A percentile compares a stretch with the other conserved stretches of the same genome.
These are phyloP conservation scores for Stellera chamaejasme DNA, from an alignment of 345 rosid genomes.

Conservation along the genomic window DNA sequence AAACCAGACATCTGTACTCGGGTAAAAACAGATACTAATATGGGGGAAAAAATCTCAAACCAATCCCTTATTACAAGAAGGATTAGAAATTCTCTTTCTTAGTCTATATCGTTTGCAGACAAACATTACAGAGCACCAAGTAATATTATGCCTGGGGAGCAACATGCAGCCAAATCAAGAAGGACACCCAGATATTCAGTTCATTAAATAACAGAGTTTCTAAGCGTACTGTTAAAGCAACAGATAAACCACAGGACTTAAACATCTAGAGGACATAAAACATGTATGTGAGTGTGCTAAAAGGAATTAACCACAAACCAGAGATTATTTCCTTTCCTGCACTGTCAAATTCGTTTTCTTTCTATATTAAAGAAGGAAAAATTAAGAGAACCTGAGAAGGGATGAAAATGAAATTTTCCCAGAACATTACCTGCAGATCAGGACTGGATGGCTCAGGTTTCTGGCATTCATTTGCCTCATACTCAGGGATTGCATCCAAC, in stretches of 20 bases:
- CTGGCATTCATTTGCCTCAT: conserved; percentile 41
- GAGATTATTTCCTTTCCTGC: not conserved
- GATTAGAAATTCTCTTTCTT: conserved; percentile 25
- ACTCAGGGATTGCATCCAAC: conserved; percentile 74
- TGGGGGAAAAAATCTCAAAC: too few relatives aligned
- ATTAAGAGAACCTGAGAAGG: not conserved
- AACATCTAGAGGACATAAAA: not conserved
- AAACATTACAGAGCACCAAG: not conserved
- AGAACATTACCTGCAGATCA: conserved; percentile 53
- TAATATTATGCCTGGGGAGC: conserved; percentile 38
- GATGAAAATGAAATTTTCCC: not conserved
- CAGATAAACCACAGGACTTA: conserved; percentile 4
- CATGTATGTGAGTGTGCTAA: conserved; percentile 2
- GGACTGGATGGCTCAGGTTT: conserved; percentile 29
- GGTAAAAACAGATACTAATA: conserved; percentile 12
- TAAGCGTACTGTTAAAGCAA: conserved; percentile 3
- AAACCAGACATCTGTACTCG: conserved; percentile 11
- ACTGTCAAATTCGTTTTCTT: not conserved
- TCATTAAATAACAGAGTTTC: conserved; percentile 1
- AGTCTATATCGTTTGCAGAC: conserved; percentile 10
- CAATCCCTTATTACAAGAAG: conserved; percentile 23
- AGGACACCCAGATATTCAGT: not conserved
- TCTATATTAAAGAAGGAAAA: not conserved
- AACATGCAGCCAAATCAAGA: conserved; percentile 11
- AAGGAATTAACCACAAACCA: not conserved